Percentiles rank a stretch among this genome's conserved stretches.
phyloP scores from a whole-genome alignment of 345 rosid species.

The Melastoma malabathricum region DNA sequence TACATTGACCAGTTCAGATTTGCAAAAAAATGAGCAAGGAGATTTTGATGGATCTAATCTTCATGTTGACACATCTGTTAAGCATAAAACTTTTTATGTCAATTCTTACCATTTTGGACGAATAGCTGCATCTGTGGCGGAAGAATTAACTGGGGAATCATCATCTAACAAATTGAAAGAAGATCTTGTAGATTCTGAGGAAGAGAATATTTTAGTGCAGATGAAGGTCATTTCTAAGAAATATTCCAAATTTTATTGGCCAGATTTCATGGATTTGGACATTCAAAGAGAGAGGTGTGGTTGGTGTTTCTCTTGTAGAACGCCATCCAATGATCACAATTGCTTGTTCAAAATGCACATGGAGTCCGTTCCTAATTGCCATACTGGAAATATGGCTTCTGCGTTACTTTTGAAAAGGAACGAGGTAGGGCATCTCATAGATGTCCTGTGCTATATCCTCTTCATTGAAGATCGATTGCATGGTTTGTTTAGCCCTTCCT shows the following conservation, averaged over 20 bases:
- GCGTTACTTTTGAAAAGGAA: slow-evolving; percentile 21
- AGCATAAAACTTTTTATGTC: slow-evolving; percentile 35
- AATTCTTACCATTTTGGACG: slow-evolving; percentile 67
- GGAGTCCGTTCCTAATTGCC: slow-evolving; percentile 26
- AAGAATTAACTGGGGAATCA: slow-evolving; percentile 46
- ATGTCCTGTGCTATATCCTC: slow-evolving; percentile 41
- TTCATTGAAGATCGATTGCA: slow-evolving; percentile 59
- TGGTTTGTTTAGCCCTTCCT: slow-evolving; percentile 62
- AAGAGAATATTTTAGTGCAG: slow-evolving; percentile 57
- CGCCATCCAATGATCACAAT: slow-evolving; percentile 30
- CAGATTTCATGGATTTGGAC: slow-evolving; percentile 25
- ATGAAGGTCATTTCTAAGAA: slow-evolving; percentile 66
- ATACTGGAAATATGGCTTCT: slow-evolving; percentile 25
- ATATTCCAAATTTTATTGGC: slow-evolving; percentile 48
- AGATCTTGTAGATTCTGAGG: slow-evolving; percentile 32
- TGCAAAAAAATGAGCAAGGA: slow-evolving; percentile 3
- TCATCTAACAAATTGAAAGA: slow-evolving; percentile 23
- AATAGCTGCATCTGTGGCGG: slow-evolving; percentile 49
- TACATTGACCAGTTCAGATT: slow-evolving; percentile 17
- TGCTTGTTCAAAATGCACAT: slow-evolving; percentile 59
- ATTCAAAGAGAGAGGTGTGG: slow-evolving; percentile 76
- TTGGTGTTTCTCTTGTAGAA: slow-evolving; percentile 84
- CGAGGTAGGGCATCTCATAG: slow-evolving; percentile 37
- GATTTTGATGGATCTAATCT: slow-evolving; percentile 2
- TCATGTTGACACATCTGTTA: slow-evolving; percentile 7